Evolutionary conservation across 768 basidiomycete genomes (phyloP).

Genomic region (Exsudoporus frostii): DNA sequence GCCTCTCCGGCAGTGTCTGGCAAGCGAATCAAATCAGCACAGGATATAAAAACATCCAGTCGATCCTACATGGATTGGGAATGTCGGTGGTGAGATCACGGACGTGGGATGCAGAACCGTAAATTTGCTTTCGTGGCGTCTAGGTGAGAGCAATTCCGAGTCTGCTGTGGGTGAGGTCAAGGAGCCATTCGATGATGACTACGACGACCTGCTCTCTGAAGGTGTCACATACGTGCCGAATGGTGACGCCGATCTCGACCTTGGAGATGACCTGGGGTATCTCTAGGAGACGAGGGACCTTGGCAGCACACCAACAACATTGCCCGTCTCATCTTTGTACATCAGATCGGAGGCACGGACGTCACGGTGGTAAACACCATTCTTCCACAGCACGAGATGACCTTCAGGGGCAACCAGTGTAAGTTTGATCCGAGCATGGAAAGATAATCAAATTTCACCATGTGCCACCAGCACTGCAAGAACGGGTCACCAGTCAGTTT

Average conservation of each 20-base stretch:
- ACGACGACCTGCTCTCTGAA: constrained; percentile 84
- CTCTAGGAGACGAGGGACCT: constrained; percentile 56
- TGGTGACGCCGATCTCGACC: constrained; percentile 89
- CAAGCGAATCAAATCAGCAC: too few species aligned
- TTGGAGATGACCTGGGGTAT: constrained; percentile 76
- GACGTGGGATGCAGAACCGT: constrained; percentile 36
- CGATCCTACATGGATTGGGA: constrained; percentile 58
- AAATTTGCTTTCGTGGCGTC: constrained; percentile 51
- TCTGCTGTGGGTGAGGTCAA: constrained; percentile 73
- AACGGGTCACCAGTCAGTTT: background rate
- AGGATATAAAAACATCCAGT: constrained; percentile 78
- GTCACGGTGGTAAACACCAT: background rate
- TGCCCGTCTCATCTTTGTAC: background rate
- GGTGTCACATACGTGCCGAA: constrained; percentile 82
- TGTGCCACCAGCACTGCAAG: background rate
- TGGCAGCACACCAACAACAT: constrained; percentile 11
- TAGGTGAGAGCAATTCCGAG: constrained; percentile 66
- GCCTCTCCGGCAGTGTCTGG: too few species aligned
- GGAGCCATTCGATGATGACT: constrained; percentile 83
- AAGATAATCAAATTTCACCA: background rate
- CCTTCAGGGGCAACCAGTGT: background rate
- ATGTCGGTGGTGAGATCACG: constrained; percentile 39
- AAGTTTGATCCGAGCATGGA: background rate
- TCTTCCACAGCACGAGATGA: constrained; percentile 6
- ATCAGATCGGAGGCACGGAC: constrained; percentile 4